These are phyloP conservation scores for Brassica carinata DNA, from an alignment of 345 rosid genomes.

Conservation along the genomic window DNA sequence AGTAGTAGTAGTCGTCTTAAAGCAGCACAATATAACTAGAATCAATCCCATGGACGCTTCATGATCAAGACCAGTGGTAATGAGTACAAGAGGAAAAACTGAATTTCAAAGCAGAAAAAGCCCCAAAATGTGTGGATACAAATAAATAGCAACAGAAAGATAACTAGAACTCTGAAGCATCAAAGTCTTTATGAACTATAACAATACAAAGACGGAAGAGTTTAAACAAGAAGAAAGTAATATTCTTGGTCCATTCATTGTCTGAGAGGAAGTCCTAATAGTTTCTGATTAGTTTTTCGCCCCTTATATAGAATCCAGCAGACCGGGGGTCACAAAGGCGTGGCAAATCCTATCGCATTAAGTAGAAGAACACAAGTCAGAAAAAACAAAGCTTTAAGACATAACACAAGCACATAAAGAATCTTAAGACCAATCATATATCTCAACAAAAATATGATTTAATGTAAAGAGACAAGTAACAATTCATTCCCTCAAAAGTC, in stretches of 20 bases:
- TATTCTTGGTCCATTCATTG: slow-evolving; percentile 35
- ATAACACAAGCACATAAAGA: background rate
- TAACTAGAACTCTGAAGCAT: slow-evolving; percentile 11
- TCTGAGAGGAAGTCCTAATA: slow-evolving; percentile 29
- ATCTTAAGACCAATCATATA: background rate
- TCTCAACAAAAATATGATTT: slow-evolving; percentile 15
- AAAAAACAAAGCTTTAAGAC: background rate
- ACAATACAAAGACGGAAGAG: background rate
- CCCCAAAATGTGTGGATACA: background rate
- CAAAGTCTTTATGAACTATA: slow-evolving; percentile 14
- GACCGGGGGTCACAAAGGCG: slow-evolving; percentile 65
- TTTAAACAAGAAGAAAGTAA: background rate
- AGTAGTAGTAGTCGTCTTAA: background rate
- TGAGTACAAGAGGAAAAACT: background rate
- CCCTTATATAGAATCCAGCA: slow-evolving; percentile 50
- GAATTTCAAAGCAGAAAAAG: background rate
- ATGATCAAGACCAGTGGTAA: slow-evolving; percentile 24
- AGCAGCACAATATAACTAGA: slow-evolving; percentile 14
- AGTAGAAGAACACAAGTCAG: slow-evolving; percentile 43
- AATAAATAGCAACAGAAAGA: background rate
- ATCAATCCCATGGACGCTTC: slow-evolving; percentile 19
- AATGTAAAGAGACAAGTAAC: background rate
- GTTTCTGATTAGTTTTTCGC: slow-evolving; percentile 31
- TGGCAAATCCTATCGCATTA: slow-evolving; percentile 61
- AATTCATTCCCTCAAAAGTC: background rate